Evolutionary conservation across 306 rosid genomes (phyloP).

Genomic region (Cucumis melo): DNA sequence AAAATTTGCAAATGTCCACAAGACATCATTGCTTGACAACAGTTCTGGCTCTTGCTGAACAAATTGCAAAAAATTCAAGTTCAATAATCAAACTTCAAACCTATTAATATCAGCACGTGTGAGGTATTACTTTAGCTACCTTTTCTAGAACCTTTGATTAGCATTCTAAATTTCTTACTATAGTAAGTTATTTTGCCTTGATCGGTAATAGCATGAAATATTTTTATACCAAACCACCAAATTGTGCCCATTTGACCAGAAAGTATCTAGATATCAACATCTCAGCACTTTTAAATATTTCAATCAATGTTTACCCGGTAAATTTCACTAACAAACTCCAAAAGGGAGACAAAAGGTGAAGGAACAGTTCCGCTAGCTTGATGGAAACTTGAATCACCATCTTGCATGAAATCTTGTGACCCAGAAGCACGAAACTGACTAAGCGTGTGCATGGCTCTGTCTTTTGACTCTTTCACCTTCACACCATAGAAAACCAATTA

Average conservation of each 20-base stretch:
- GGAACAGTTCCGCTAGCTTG: slow-evolving; percentile 31
- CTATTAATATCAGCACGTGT: background rate
- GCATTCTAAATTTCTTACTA: background rate
- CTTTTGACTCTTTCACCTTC: slow-evolving; percentile 94
- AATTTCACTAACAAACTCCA: slow-evolving; percentile 86
- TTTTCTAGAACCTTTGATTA: background rate
- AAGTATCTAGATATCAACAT: background rate
- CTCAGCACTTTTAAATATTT: background rate
- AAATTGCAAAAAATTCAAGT: slow-evolving; percentile 12
- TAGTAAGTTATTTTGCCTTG: background rate
- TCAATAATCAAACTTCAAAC: slow-evolving; percentile 12
- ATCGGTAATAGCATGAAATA: background rate
- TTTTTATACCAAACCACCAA: background rate
- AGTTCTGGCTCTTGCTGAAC: slow-evolving; percentile 92
- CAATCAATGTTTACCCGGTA: slow-evolving; percentile 53
- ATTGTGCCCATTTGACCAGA: background rate
- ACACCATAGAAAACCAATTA: slow-evolving; percentile 8
- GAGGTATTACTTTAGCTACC: background rate
- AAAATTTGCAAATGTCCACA: slow-evolving; percentile 97
- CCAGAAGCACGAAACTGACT: slow-evolving; percentile 58
- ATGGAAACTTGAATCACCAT: slow-evolving; percentile 34
- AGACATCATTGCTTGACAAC: slow-evolving; percentile 71
- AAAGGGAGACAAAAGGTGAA: slow-evolving; percentile 65
- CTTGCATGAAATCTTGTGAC: slow-evolving; percentile 54
- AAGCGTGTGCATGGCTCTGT: slow-evolving; percentile 64